Base-by-base conservation (phyloP, 2,329 filamentous ascomycete species). In the Fusarium staphyleae region DNA sequence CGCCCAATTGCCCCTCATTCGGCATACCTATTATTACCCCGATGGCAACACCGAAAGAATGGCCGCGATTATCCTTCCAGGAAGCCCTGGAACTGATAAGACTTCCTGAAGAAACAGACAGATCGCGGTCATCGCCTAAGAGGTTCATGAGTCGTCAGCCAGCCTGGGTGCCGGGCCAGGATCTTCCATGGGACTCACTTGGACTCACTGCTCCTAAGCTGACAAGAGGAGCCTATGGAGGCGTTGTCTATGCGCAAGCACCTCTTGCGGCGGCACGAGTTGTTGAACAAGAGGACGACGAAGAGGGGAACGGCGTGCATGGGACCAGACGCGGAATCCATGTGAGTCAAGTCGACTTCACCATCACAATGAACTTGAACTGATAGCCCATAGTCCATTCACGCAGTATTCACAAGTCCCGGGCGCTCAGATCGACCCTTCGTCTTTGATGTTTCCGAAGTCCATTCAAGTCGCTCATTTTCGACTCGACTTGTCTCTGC, bases 381-480 rank as follows among this genome's bases (percentile, higher is more conserved):
- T 49, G n/a, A 54, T 24, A 12, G 6, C 18, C 14, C n/a, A 12
- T 4, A 84, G 81, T 79, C 81, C 8, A 80, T 85, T 16, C 79
- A 84, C 61, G 82, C 81, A 8, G 81, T 77, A 62, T 86, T 85
- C 63, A 80, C 80, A 3, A 74, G 78, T 16, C 71, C 73, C 0
- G 82, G 79, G 5, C 66, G 72, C 4, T 52, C 65, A 2, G 78
- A 83, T 54, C 76, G 81, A 2, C 82, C 83, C 2, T 84, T 81
- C 60, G 67, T 85, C 44, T 83, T 82, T 66, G 74, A 77, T 18
- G 78, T 83, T 3, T 72, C 74, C 3, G 69, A 72, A 4, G 58
- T 83, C 3, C 72, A 76, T 18, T 71, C 75, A 3, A 78, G 78
- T 10, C 74, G 77, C 26, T 77, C 75, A 8, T 83, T 84, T 55